Evolutionary conservation across 768 basidiomycete genomes (phyloP).

Genomic region (Lactarius hengduanensis): DNA sequence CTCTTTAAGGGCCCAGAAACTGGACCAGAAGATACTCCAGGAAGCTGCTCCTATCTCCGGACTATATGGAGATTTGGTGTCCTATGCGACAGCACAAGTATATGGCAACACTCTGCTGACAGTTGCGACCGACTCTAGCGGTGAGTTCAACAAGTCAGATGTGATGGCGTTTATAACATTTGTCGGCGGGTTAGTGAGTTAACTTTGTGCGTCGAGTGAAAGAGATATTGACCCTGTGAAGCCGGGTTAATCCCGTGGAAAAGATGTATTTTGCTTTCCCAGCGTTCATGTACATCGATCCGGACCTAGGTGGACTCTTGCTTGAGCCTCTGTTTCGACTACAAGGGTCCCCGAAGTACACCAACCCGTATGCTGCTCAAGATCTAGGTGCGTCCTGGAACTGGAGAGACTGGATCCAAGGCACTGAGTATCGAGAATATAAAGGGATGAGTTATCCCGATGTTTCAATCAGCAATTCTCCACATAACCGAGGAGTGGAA

Average conservation of each 20-base stretch:
- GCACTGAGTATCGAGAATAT: background rate
- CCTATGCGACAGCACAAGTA: constrained; percentile 53
- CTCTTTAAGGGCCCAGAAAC: constrained; percentile 41
- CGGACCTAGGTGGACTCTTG: constrained; percentile 41
- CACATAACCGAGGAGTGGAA: constrained; percentile 12
- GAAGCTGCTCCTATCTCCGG: constrained; percentile 50
- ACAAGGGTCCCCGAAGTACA: constrained; percentile 22
- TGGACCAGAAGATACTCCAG: constrained; percentile 48
- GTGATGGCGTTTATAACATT: constrained; percentile 51
- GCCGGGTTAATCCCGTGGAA: constrained; percentile 49
- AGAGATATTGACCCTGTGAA: constrained; percentile 6
- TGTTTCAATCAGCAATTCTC: background rate
- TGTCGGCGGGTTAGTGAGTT: constrained; percentile 35
- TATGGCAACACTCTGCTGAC: constrained; percentile 56
- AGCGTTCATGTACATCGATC: constrained; percentile 53
- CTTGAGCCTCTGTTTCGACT: constrained; percentile 31
- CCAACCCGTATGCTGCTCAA: constrained; percentile 23
- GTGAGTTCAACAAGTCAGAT: constrained; percentile 51
- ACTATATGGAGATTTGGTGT: constrained; percentile 52
- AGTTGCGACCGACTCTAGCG: constrained; percentile 45
- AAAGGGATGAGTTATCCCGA: constrained; percentile 15
- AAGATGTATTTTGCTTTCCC: constrained; percentile 52
- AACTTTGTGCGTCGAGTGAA: background rate
- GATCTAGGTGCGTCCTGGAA: constrained; percentile 27
- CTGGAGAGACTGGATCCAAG: no score